phyloP scores from a whole-genome alignment of 768 basidiomycete species.

The Kwoniella bestiolae region DNA sequence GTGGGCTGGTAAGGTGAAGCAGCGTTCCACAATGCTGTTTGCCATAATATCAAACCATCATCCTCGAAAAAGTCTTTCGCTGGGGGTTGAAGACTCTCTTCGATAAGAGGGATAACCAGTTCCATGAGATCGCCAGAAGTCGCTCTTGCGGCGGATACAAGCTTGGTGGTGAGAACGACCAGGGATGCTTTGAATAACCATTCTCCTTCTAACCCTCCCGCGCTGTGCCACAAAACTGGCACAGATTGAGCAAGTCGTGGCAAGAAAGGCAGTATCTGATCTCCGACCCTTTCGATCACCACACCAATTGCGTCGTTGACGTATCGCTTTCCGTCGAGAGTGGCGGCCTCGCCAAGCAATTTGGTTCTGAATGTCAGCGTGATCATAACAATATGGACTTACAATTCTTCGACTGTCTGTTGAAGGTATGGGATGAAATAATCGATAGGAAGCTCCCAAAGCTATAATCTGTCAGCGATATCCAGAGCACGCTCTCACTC shows the following conservation, averaged over 20 bases:
- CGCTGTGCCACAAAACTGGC: conserved; percentile 52
- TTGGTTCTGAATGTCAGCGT: conserved; percentile 36
- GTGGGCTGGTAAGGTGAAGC: conserved; percentile 42
- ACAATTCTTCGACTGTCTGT: conserved; percentile 49
- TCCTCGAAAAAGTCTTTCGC: conserved; percentile 57
- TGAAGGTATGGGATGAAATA: conserved; percentile 52
- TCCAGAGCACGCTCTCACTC: conserved; percentile 51
- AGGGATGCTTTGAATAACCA: conserved; percentile 57
- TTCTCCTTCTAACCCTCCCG: conserved; percentile 53
- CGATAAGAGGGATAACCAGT: conserved; percentile 55
- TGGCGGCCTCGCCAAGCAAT: conserved; percentile 47
- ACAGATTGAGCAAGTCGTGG: conserved; percentile 49
- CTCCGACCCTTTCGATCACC: conserved; percentile 51
- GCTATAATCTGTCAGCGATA: conserved; percentile 19
- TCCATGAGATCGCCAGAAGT: conserved; percentile 50
- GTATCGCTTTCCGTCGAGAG: conserved; percentile 51
- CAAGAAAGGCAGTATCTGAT: conserved; percentile 50
- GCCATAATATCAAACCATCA: conserved; percentile 54
- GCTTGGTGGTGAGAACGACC: conserved; percentile 51
- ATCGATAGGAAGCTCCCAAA: conserved; percentile 53
- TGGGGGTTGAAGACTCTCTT: conserved; percentile 52
- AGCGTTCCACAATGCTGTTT: conserved; percentile 50
- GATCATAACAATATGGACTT: conserved; percentile 10
- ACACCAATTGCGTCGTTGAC: conserved; percentile 53
- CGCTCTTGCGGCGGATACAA: conserved; percentile 46